phyloP scores from a whole-genome alignment of 495 filamentous ascomycete species.

The Trichoderma asperelloides region DNA sequence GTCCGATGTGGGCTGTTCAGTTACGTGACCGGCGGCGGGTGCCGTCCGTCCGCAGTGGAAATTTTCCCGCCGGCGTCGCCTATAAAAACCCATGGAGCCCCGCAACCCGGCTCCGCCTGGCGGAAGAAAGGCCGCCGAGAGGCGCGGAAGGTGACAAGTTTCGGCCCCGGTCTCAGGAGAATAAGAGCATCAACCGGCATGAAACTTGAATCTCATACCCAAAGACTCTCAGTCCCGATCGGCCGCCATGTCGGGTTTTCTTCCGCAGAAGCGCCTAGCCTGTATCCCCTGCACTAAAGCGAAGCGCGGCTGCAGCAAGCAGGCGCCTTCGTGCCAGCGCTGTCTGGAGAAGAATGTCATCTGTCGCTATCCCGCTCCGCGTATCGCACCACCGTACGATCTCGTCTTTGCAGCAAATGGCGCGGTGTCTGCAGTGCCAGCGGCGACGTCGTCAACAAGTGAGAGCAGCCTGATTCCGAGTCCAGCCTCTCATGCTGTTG shows the following conservation, averaged over 20 bases:
- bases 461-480: neutral
- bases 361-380: conserved; percentile 33
- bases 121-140: neutral
- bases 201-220: neutral
- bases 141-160: neutral
- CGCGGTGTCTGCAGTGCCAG: neutral
- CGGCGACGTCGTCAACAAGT: too few species aligned
- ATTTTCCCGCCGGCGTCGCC: neutral
- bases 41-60: neutral
- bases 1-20: neutral
- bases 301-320: conserved; percentile 44
- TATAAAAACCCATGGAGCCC: neutral
- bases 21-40: neutral
- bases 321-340: conserved; percentile 37
- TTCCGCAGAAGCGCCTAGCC: neutral
- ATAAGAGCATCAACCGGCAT: neutral
- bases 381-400: neutral
- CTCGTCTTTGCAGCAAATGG: neutral
- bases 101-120: neutral
- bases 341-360: conserved; percentile 32
- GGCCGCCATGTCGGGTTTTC: neutral
- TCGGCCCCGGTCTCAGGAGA: neutral
- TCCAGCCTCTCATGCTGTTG: neutral
- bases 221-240: neutral
- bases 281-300: conserved; percentile 42